Evolutionary conservation across 2,329 filamentous ascomycete genomes (phyloP), one percentile per base, ranked within the genome.

Genomic region (Neophaeococcomyces aloes): DNA sequence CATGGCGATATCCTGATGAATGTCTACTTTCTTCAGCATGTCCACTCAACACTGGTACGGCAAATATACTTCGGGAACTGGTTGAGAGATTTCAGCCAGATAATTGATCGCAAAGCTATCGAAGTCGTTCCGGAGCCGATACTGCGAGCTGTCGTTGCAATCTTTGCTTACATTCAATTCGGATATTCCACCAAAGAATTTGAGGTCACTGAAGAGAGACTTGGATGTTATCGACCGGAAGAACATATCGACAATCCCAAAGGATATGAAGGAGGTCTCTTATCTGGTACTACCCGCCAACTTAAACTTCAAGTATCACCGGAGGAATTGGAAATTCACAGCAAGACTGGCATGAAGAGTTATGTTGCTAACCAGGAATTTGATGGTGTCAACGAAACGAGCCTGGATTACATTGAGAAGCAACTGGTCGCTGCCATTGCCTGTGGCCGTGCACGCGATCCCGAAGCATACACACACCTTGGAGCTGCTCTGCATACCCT

Each of bases 1-100:
- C 83, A 87, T 72, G 83, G 83, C 57, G 87, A 94, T 63, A 93
- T 95, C 57, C 32, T 42, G 7, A 42, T 34, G 29, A 31, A 7
- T 13, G 40, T 42, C 6, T 42, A 42, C 21, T 42, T 42, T 23
- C 40, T 42, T 8, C 8, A 36, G 23, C 40, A 42, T 42, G 40
- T 63, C 29, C 55, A 67, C 50, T 61, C 69, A 30, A 41, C 68
- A 60, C 60, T 63, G 60, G 45, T 65, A 59, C 35, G 64, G 63
- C 53, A 62, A 42, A 57, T 68, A 30, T 60, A 66, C 52, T 69
- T 70, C 58, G 67, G 67, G 47, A 65, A 66, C 50, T 65, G 65
- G 64, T 47, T 61, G 25, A 66, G 71, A 42, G 71, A 74, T 55
- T 75, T 75, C 57, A 70, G 56, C 11, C 64, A 76, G 62, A 71